Evolutionary conservation across 2,329 filamentous ascomycete species (phyloP).

Genomic region (Ustilaginoidea virens): DNA sequence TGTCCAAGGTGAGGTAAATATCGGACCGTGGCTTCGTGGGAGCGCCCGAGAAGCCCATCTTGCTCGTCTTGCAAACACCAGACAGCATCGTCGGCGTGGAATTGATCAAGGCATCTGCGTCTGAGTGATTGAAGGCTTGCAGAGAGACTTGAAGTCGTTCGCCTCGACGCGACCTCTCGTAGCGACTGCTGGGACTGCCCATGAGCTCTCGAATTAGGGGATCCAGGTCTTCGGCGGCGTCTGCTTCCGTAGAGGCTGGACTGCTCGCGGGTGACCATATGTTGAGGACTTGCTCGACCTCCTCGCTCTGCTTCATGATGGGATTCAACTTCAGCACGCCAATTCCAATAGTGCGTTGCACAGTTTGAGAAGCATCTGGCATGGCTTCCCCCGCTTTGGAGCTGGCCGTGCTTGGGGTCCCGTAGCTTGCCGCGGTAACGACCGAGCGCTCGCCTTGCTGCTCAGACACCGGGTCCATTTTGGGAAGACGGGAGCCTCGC

Average conservation of each 20-base stretch:
- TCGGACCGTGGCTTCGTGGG: conserved; percentile 81
- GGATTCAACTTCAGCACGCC: conserved; percentile 64
- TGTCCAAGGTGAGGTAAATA: conserved; percentile 79
- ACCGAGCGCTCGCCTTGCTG: conserved; percentile 23
- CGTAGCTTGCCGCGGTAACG: conserved; percentile 28
- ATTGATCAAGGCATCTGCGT: conserved; percentile 69
- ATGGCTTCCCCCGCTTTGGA: conserved; percentile 21
- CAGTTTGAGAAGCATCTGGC: conserved; percentile 13
- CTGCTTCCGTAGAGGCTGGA: conserved; percentile 37
- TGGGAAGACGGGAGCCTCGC: conserved; percentile 28
- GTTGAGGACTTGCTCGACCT: conserved; percentile 59
- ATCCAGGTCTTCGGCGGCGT: conserved; percentile 53
- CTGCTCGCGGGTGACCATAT: conserved; percentile 56
- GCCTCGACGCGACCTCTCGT: conserved; percentile 55
- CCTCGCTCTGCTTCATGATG: conserved; percentile 55
- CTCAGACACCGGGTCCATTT: conserved; percentile 43
- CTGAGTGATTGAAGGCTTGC: conserved; percentile 59
- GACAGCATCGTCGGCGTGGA: conserved; percentile 79
- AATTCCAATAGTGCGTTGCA: conserved; percentile 52
- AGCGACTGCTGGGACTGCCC: conserved; percentile 56
- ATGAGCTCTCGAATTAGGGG: conserved; percentile 59
- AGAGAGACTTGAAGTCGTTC: conserved; percentile 70
- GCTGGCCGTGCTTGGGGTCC: conserved; percentile 40
- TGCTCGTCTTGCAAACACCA: conserved; percentile 63
- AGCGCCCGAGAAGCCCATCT: conserved; percentile 87